Conservation (phyloP, 768 basidiomycete genomes). For the Leccinum subgranulosum region DNA sequence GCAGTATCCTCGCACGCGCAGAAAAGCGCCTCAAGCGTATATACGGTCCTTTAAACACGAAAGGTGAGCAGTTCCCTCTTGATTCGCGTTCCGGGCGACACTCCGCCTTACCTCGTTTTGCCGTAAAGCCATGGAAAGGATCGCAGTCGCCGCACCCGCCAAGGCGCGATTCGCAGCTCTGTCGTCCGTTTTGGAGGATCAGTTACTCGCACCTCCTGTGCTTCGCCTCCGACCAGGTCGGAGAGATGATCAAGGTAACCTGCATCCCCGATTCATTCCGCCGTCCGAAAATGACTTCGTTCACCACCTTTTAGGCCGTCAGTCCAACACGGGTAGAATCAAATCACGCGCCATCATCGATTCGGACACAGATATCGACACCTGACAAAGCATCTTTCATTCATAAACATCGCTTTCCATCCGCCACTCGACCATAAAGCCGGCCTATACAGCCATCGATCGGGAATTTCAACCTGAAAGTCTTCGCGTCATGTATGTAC, state of each 20-base stretch:
- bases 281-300: neutral
- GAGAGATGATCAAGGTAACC: slow-evolving; percentile 6
- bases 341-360: slow-evolving; percentile 6
- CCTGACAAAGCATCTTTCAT: slow-evolving; percentile 8
- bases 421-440: neutral
- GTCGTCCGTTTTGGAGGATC: slow-evolving; percentile 10
- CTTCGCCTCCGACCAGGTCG: slow-evolving; percentile 12
- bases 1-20: slow-evolving; percentile 24
- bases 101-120: neutral
- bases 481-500: neutral
- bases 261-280: neutral
- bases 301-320: neutral
- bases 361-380: slow-evolving; percentile 9
- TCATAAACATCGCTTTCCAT: slow-evolving; percentile 1
- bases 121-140: slow-evolving; percentile 16
- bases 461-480: neutral
- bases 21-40: slow-evolving; percentile 28
- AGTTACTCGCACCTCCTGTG: slow-evolving; percentile 12
- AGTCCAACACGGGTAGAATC: neutral
- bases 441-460: neutral
- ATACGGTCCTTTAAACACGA: slow-evolving; percentile 23
- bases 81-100: neutral
- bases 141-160: slow-evolving; percentile 15
- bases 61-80: slow-evolving; percentile 8
- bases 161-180: slow-evolving; percentile 6